Percentiles rank a stretch among this genome's conserved stretches.
phyloP scores from a whole-genome alignment of 139 green algal species.

The Spirogloea muscicola region DNA sequence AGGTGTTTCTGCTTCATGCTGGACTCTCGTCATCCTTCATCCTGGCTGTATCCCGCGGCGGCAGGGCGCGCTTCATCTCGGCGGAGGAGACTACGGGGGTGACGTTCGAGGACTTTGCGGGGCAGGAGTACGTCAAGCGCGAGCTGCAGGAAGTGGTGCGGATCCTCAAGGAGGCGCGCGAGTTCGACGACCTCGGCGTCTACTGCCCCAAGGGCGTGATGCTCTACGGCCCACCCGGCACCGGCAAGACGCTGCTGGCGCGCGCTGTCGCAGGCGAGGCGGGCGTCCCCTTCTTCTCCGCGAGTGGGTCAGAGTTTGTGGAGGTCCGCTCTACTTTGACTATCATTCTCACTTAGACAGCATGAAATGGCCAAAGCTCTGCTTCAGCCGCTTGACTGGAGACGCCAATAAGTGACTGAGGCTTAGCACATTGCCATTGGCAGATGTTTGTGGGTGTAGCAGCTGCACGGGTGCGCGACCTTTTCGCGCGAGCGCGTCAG shows the following conservation, averaged over 20 bases:
- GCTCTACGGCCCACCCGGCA: too few relatives aligned
- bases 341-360: too few relatives aligned
- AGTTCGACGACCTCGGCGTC: slow-evolving; percentile 66
- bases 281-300: slow-evolving; percentile 81
- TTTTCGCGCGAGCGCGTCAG: slow-evolving; percentile 88
- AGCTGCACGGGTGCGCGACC: slow-evolving; percentile 84
- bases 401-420: too few relatives aligned
- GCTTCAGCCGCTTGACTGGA: too few relatives aligned
- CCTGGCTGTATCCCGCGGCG: too few relatives aligned
- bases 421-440: too few relatives aligned
- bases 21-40: too few relatives aligned
- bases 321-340: slow-evolving; percentile 60
- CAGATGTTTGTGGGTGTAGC: slow-evolving; percentile 91
- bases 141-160: slow-evolving; percentile 69
- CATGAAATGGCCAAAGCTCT: too few relatives aligned
- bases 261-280: too few relatives aligned
- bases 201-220: slow-evolving; percentile 70
- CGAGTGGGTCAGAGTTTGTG: slow-evolving; percentile 90
- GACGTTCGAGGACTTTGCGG: slow-evolving; percentile 59
- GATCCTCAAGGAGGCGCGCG: slow-evolving; percentile 80
- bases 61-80: slow-evolving; percentile 2
- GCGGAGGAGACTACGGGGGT: slow-evolving; percentile 40
- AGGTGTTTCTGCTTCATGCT: too few relatives aligned
- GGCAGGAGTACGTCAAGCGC: slow-evolving; percentile 73
- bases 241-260: too few relatives aligned